Evolutionary conservation across 257 asterid genomes (phyloP).

Genomic region (Solanum infundibuliforme): DNA sequence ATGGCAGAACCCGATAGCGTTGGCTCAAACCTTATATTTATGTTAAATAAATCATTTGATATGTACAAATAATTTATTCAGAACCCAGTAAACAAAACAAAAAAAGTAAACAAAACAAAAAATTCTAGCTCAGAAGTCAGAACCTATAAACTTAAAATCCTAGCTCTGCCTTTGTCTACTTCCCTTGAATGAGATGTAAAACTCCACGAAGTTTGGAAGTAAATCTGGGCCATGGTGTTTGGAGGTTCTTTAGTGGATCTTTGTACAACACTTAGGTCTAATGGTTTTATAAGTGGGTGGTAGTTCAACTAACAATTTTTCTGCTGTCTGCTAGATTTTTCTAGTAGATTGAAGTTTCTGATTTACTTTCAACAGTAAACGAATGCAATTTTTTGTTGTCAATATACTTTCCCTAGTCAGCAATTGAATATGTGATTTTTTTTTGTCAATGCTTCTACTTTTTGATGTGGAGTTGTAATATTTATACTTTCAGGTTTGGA

Average conservation of each 20-base stretch:
- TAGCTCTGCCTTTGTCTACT: background rate
- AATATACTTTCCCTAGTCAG: background rate
- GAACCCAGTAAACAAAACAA: background rate
- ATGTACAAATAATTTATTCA: background rate
- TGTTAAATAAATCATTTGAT: background rate
- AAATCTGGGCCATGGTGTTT: background rate
- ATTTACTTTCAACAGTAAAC: background rate
- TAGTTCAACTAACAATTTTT: background rate
- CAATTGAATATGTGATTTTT: background rate
- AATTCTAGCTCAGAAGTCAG: background rate
- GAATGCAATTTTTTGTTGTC: background rate
- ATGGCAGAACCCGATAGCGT: background rate
- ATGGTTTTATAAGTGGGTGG: background rate
- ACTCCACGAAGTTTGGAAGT: background rate
- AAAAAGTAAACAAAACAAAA: background rate
- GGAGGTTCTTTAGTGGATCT: background rate
- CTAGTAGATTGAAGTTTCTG: background rate
- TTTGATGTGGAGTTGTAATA: background rate
- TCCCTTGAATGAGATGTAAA: background rate
- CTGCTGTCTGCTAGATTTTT: background rate
- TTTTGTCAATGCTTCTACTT: background rate
- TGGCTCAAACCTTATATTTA: background rate
- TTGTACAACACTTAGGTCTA: background rate
- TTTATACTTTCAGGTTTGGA: constrained; percentile 22
- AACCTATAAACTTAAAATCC: background rate